Evolutionary conservation across 345 rosid species (phyloP).

Genomic region (Gossypium ekmanianum): DNA sequence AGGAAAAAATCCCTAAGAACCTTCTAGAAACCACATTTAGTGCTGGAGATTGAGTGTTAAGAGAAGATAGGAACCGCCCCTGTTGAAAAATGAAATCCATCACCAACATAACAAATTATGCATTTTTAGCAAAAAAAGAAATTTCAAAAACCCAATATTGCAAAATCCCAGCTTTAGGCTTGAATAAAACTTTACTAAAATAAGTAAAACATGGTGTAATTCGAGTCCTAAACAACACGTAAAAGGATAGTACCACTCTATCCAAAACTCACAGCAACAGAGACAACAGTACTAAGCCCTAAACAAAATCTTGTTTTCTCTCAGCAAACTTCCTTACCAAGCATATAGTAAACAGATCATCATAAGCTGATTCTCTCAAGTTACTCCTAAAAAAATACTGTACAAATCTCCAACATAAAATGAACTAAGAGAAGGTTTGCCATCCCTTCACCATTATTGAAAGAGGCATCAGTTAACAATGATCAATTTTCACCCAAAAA

Average conservation of each 20-base stretch:
- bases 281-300: conserved; percentile 1
- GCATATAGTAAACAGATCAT: background rate
- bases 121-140: background rate
- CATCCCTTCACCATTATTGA: background rate
- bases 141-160: background rate
- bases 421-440: background rate
- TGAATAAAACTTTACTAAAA: background rate
- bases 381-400: background rate
- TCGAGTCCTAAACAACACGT: background rate
- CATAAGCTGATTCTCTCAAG: background rate
- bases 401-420: background rate
- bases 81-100: conserved; percentile 28
- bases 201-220: background rate
- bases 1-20: conserved; percentile 31
- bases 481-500: background rate
- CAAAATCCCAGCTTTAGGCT: conserved; percentile 13
- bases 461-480: background rate
- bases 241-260: background rate
- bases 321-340: background rate
- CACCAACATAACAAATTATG: conserved; percentile 14
- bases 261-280: background rate
- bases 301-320: background rate
- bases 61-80: conserved; percentile 83
- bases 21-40: conserved; percentile 89
- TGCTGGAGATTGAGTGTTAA: conserved; percentile 78